These are phyloP conservation scores for Ophiosphaerella korrae DNA, from an alignment of 2,329 filamentous ascomycete genomes.

Conservation along the genomic window DNA sequence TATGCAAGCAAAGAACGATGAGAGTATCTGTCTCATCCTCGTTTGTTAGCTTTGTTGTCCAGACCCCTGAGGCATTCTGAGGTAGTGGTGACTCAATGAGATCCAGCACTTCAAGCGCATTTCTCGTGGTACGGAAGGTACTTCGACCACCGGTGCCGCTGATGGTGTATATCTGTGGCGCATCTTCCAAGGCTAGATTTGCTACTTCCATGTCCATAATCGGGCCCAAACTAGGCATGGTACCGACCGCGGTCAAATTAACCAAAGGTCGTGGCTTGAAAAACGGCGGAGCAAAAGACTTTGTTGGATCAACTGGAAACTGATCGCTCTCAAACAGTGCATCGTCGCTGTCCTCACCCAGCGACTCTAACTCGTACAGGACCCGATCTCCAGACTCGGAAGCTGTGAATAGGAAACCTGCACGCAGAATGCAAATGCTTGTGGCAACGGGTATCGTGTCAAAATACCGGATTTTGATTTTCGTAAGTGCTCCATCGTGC, in stretches of 20 bases:
- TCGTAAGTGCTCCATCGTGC: constrained; percentile 67
- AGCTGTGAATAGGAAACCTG: constrained; percentile 90
- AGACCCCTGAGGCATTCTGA: constrained; percentile 86
- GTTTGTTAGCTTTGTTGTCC: constrained; percentile 87
- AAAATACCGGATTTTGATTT: constrained; percentile 95
- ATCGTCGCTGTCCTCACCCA: constrained; percentile 94
- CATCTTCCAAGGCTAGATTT: constrained; percentile 89
- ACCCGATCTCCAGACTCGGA: constrained; percentile 92
- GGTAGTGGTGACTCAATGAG: constrained; percentile 94
- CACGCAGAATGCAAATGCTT: constrained; percentile 90
- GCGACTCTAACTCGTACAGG: constrained; percentile 96
- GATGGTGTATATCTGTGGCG: constrained; percentile 93
- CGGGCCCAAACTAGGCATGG: constrained; percentile 86
- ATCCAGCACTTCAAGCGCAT: constrained; percentile 90
- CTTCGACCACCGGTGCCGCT: constrained; percentile 88
- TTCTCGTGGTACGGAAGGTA: constrained; percentile 87
- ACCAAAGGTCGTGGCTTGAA: constrained; percentile 81
- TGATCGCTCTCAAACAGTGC: constrained; percentile 82
- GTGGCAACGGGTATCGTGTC: constrained; percentile 91
- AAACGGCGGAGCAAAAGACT: constrained; percentile 77
- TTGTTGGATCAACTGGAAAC: constrained; percentile 75
- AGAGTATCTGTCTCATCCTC: constrained; percentile 89
- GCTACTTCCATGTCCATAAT: constrained; percentile 89
- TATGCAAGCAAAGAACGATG: constrained; percentile 91
- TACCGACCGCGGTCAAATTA: constrained; percentile 84